phyloP scores from a whole-genome alignment of 202 grass and related monocot species.

The Musa balbisiana region DNA sequence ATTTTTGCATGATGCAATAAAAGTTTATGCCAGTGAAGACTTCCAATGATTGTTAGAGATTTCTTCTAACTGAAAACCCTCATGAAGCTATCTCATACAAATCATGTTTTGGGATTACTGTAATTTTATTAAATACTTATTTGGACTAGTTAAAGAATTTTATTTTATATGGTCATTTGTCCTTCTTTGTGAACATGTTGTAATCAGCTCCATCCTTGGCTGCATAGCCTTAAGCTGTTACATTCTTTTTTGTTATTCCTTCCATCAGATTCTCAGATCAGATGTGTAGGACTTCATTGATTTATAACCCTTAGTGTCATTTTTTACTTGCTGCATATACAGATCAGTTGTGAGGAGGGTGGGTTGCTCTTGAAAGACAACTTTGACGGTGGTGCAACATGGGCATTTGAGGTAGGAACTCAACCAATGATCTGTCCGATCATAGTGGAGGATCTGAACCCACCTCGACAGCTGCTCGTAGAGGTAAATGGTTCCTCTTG shows the following conservation, averaged over 20 bases:
- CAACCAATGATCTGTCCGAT: constrained; percentile 83
- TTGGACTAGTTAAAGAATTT: too few relatives aligned
- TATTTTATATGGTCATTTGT: neutral
- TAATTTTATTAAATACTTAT: too few relatives aligned
- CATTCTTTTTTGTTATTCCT: neutral
- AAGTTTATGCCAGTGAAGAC: too few relatives aligned
- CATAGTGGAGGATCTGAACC: constrained; percentile 79
- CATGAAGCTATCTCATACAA: too few relatives aligned
- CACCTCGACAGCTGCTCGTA: constrained; percentile 72
- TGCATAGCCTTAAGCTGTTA: too few relatives aligned
- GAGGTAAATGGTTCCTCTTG: constrained; percentile 38
- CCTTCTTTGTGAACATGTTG: neutral
- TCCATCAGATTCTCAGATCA: neutral
- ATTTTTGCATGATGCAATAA: too few relatives aligned
- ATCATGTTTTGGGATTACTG: too few relatives aligned
- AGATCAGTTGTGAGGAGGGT: constrained; percentile 61
- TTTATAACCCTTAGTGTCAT: neutral
- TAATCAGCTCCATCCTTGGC: too few relatives aligned
- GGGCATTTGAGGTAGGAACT: constrained; percentile 77
- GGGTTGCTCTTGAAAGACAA: constrained; percentile 79
- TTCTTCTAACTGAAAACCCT: too few relatives aligned
- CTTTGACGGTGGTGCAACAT: constrained; percentile 81
- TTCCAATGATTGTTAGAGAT: too few relatives aligned
- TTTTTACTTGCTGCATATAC: constrained; percentile 1
- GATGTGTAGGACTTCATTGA: neutral